Base-by-base conservation (phyloP, 2,329 filamentous ascomycete species). In the Orbilia oligospora region DNA sequence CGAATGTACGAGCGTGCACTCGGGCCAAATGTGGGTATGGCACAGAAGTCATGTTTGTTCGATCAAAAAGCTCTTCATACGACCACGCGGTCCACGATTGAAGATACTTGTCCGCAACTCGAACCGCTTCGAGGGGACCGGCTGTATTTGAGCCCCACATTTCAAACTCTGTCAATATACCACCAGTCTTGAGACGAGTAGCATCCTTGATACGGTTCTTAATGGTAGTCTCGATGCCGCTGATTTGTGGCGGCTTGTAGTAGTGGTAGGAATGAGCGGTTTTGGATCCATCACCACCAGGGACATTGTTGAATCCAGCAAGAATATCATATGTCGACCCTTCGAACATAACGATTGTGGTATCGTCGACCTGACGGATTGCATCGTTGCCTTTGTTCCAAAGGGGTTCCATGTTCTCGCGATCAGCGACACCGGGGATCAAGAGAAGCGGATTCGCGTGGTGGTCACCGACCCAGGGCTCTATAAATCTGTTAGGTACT, bases 301-400 rank as follows among this genome's bases (percentile, higher is more conserved):
- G 76, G 20, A 79, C 76, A 38, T 79, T 75, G 36, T 79, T 79
- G 41, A 79, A 79, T 3, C 76, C 76, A 3, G 76, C 63, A 3
- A 79, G 66, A 9, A 79, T 79, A 27, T 79, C 76, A 4, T 51
- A 79, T 14, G 76, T 79, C 3, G 70, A 38, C 5, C 76, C 76
- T 46, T 79, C 76, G 49, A 79, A 79, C 64, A 79, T 70, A 2
- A 79, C 76, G 41, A 79, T 75, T 4, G 76, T 79, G 2, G 76
- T 79, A 38, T 71, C 36, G 20, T 79, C 76, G 16, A 79, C 65
- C 9, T 58, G 56, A 12, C 76, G 55, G 48, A 79, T 79, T 0
- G 76, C 76, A 18, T 27, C 33, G 33, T 79, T 79, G 65, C 76
- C 76, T 71, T 79, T 79, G 30, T 79, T 79, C 76, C 76, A 79